Base-by-base conservation (phyloP, 208 protist species). In the Leishmania mexicana region DNA sequence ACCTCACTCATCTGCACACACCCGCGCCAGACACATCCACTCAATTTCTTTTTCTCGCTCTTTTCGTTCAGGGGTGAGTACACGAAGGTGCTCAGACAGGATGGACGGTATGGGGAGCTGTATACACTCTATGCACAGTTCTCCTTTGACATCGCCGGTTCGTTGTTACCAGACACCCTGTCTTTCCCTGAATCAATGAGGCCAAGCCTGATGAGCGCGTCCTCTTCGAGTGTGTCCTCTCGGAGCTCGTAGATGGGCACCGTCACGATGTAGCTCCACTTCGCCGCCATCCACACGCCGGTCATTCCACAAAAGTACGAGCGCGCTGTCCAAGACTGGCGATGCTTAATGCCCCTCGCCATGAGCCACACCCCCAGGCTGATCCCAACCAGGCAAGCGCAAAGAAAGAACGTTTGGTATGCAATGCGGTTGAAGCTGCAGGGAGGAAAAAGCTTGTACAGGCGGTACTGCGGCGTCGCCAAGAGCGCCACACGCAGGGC, bases 231-330 rank as follows among this genome's bases (percentile, higher is more conserved):
- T 53, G 83, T 85, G 78, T 90, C 85, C 45, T 85, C 80, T n/a
- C 87, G 87, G 28, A 87, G 72, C 24, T 90, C 47, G 62, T 86
- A 88, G 58, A 93, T 92, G 31, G 88, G 84, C 54, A 84, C 2
- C 5, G 83, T 92, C 54, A 93, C 75, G 42, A 94, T 93, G 79
- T 88, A 93, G 58, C 84, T 80, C 93, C 93, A 96, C 87, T 96
- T 96, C 45, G 84, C 86, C 38, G 85, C 86, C 80, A 89, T 93
- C 76, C 83, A 86, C 68, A 92, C 79, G 31, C 90, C 91, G 42
- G 87, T 95, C 87, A 94, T 92, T 42, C 83, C 87, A 78, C 93
- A 96, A 76, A 94, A 96, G 79, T 94, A 93, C 31, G 89, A 94
- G 19, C 87, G 76, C 10, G 85, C 91, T 6, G 60, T 87, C 93